A percentile compares a stretch with the other conserved stretches of the same genome.
Evolutionary conservation across 2,329 filamentous ascomycete species (phyloP).

Genomic region (Fusarium pilosicola): DNA sequence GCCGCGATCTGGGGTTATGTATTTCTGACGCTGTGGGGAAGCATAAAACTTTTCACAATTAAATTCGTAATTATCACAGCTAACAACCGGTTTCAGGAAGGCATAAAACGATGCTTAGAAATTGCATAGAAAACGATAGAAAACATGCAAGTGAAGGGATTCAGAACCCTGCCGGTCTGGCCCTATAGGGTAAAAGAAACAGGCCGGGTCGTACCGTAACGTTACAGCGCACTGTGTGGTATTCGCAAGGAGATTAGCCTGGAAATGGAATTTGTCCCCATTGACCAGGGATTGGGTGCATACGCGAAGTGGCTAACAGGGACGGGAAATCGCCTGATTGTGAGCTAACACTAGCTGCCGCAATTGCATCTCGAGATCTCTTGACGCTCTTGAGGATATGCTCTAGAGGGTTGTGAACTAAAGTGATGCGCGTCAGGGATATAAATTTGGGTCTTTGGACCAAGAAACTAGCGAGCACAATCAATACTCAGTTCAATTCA

Average conservation of each 20-base stretch:
- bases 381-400: not conserved
- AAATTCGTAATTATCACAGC: not conserved
- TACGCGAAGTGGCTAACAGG: not conserved
- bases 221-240: not conserved
- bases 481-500: too few species aligned
- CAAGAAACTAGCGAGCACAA: not conserved
- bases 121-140: not conserved
- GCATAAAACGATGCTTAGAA: not conserved
- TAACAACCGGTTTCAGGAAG: rapidly evolving
- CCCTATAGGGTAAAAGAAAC: not conserved
- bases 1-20: not conserved
- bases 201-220: not conserved
- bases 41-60: not conserved
- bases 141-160: not conserved
- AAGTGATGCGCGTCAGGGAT: not conserved
- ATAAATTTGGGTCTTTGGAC: not conserved
- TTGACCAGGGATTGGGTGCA: not conserved
- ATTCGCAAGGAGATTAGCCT: not conserved
- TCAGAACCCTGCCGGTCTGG: not conserved
- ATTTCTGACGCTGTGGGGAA: not conserved
- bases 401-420: not conserved
- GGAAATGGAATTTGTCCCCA: not conserved
- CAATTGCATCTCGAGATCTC: not conserved
- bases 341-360: not conserved
- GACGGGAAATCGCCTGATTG: not conserved